phyloP scores from a whole-genome alignment of 108 stramenopile species.

The Mediolabrus comicus region DNA sequence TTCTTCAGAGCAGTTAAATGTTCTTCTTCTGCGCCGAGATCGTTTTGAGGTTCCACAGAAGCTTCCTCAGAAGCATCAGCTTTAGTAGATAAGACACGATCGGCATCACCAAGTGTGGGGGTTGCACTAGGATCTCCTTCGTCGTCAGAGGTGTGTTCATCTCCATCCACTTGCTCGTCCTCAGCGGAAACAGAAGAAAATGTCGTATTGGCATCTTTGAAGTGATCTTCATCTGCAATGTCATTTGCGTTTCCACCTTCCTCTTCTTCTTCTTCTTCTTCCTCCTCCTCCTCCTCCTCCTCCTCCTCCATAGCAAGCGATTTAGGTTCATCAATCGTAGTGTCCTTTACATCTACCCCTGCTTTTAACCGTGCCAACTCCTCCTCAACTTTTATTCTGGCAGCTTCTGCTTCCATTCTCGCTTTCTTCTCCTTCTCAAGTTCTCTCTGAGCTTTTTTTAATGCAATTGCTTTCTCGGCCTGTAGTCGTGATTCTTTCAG shows the following conservation, averaged over 20 bases:
- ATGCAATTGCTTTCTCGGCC: conserved; percentile 36
- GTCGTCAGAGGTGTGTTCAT: no score
- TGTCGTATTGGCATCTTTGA: background rate
- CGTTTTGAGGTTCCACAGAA: background rate
- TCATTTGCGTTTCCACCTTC: background rate
- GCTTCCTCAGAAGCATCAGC: background rate
- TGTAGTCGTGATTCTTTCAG: conserved; percentile 44
- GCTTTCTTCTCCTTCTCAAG: conserved; percentile 27
- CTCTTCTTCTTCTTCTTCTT: background rate
- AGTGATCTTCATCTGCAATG: background rate
- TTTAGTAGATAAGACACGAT: background rate
- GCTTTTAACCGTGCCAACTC: conserved; percentile 15
- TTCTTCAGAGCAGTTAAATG: background rate
- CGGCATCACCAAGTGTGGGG: background rate
- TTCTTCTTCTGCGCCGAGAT: background rate
- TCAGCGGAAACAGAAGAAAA: background rate
- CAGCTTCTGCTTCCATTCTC: conserved; percentile 20
- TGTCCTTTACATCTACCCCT: background rate
- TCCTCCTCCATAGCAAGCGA: background rate
- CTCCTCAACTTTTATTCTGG: conserved; percentile 6
- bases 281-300: background rate
- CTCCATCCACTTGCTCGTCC: background rate
- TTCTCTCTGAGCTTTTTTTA: conserved; percentile 36
- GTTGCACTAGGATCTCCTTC: background rate
- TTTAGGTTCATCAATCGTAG: background rate